Percentiles rank a stretch among this genome's conserved stretches.
phyloP scores from a whole-genome alignment of 2,329 filamentous ascomycete genomes.

The Onygenales sp. region DNA sequence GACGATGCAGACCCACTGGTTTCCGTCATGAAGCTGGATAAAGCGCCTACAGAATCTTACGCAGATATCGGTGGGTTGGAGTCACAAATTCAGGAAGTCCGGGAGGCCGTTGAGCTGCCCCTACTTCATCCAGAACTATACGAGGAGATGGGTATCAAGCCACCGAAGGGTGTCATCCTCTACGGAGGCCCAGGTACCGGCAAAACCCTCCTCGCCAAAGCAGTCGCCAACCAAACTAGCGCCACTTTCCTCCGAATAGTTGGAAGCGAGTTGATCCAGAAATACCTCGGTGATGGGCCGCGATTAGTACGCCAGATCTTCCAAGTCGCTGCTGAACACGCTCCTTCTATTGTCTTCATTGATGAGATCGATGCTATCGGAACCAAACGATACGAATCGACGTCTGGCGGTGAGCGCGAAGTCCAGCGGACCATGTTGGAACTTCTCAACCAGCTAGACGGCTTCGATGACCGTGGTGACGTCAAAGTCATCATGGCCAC shows the following conservation, averaged over 20 bases:
- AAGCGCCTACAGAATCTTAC: slow-evolving; percentile 95
- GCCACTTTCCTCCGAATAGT: slow-evolving; percentile 97
- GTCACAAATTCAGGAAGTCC: slow-evolving; percentile 90
- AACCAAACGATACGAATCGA: slow-evolving; percentile 97
- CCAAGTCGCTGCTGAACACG: slow-evolving; percentile 85
- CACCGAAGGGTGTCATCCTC: slow-evolving; percentile 96
- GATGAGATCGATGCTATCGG: slow-evolving; percentile 99
- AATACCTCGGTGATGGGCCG: slow-evolving; percentile 94
- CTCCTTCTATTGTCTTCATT: slow-evolving; percentile 96
- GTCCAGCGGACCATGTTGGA: slow-evolving; percentile 98
- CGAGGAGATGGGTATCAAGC: slow-evolving; percentile 99
- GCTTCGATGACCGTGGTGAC: slow-evolving; percentile 96
- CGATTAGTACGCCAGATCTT: slow-evolving; percentile 88
- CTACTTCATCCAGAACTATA: slow-evolving; percentile 93
- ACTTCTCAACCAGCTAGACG: slow-evolving; percentile 93
- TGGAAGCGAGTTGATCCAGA: slow-evolving; percentile 94
- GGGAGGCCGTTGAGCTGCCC: slow-evolving; percentile 92
- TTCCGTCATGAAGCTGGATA: slow-evolving; percentile 98
- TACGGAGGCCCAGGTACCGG: slow-evolving; percentile 96
- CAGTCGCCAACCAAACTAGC: slow-evolving; percentile 97
- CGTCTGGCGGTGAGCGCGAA: slow-evolving; percentile 91
- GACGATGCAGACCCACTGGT: slow-evolving; percentile 94
- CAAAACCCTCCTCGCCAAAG: slow-evolving; percentile 92
- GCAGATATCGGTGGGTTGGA: slow-evolving; percentile 97
- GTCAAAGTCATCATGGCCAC: slow-evolving; percentile 99